Evolutionary conservation across 371 early-diverging fungal genomes (phyloP).

Genomic region (Mucor mucedo): DNA sequence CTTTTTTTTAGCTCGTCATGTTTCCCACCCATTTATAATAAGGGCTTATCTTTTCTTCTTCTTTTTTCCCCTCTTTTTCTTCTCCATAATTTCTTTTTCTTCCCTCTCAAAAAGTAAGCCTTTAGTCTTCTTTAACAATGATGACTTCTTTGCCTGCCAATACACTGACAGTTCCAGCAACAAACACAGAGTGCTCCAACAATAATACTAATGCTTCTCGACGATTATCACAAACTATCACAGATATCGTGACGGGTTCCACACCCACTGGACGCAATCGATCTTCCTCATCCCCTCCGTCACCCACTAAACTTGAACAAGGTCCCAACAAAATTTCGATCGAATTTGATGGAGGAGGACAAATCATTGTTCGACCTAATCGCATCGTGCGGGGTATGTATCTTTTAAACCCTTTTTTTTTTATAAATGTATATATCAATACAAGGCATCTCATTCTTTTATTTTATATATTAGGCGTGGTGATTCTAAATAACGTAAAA

Average conservation of each 20-base stretch:
- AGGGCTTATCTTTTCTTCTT: neutral
- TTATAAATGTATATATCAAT: neutral
- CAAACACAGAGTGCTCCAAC: neutral
- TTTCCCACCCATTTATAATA: too few relatives aligned
- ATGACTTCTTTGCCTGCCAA: neutral
- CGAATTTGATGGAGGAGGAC: slow-evolving; percentile 35
- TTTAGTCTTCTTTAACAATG: neutral
- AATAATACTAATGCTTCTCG: slow-evolving; percentile 3
- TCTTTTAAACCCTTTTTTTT: too few relatives aligned
- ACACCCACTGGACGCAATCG: slow-evolving; percentile 6
- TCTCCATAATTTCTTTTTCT: neutral
- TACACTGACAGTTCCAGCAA: neutral
- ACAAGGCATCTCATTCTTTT: neutral
- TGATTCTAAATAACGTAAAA: slow-evolving; percentile 24
- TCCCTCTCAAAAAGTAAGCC: neutral
- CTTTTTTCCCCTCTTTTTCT: neutral
- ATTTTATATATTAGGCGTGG: slow-evolving; percentile 22
- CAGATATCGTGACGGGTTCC: slow-evolving; percentile 21
- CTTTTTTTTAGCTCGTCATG: too few relatives aligned
- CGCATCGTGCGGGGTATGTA: slow-evolving; percentile 37
- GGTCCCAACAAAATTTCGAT: slow-evolving; percentile 20
- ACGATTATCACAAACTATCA: slow-evolving; percentile 26
- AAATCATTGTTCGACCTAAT: slow-evolving; percentile 41
- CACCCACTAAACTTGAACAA: slow-evolving; percentile 1
- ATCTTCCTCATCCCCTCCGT: slow-evolving; percentile 20